Base-by-base conservation (phyloP, 441 rosid species). In the Corymbia calophylla region DNA sequence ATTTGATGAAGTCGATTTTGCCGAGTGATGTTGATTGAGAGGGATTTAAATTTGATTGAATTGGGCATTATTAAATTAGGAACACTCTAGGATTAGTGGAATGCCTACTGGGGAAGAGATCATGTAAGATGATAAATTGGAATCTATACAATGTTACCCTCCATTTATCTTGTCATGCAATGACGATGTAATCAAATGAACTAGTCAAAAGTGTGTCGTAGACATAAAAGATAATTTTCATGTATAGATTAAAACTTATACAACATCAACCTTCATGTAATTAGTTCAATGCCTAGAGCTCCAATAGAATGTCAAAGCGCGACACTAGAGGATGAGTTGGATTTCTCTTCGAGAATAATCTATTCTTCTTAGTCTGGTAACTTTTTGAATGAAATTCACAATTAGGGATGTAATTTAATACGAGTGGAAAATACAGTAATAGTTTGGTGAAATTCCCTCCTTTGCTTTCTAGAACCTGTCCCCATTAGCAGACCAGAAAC, bases 331-430 rank as follows among this genome's bases (percentile, higher is more conserved):
- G 44, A 39, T 39, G 44, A 39, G 39, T n/a, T 64, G 2, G 3
- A 66, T 0, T 66, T 17, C 0, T 2, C 0, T 66, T 1, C 6
- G 0, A 17, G 35, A 66, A 66, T 31, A 31, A 8, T 31, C 16
- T 31, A 18, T 31, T 2, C 23, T 68, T 18, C 8, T 2, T 17
- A 68, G 9, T 68, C 0, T 0, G 5, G 44, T 32, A 17, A 32
- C 11, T 0, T 32, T 9, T 27, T 27, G 12, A 27, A 25, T 1
- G 15, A 60, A 27, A 60, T n/a, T 29, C 11, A 60, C 16, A 3
- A 27, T 3, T 0, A n/a, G 66, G 16, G 27, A 60, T 60, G 66
- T 60, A 60, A 60, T 60, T 60, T 0, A 60, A 2, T 68, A 39
- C 44, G 44, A 39, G 44, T 39, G 44, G 44, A 39, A 39, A 39